phyloP scores from a whole-genome alignment of 2,329 filamentous ascomycete species.

The Ascomycota sp. region DNA sequence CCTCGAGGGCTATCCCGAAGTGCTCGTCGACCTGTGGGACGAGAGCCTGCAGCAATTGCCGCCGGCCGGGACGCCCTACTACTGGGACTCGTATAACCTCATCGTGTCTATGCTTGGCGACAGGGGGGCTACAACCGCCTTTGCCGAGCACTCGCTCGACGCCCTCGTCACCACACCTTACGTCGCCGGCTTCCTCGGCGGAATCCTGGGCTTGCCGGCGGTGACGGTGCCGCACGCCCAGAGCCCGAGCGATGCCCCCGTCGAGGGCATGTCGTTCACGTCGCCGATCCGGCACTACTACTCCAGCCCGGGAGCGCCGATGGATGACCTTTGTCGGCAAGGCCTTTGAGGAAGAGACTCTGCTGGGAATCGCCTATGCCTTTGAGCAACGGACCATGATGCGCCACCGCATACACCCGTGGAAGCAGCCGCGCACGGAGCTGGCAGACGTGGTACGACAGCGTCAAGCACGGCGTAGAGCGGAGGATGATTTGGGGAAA shows the following conservation, averaged over 20 bases:
- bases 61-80: conserved; percentile 32
- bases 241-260: too few species aligned
- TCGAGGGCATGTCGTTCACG: conserved; percentile 21
- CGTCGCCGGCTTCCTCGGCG: conserved; percentile 24
- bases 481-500: too few species aligned
- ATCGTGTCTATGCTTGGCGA: conserved; percentile 30
- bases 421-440: not conserved
- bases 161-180: conserved; percentile 39
- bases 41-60: too few species aligned
- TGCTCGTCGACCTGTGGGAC: too few species aligned
- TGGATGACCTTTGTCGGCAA: conserved; percentile 43
- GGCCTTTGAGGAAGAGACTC: conserved; percentile 36
- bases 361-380: conserved; percentile 47
- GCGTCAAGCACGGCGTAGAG: too few species aligned
- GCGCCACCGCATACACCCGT: conserved; percentile 9
- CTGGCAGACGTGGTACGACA: not conserved
- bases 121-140: conserved; percentile 37
- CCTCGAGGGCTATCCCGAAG: too few species aligned
- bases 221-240: conserved; percentile 43
- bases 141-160: conserved; percentile 34
- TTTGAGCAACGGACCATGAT: conserved; percentile 38
- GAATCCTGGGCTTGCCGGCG: conserved; percentile 36
- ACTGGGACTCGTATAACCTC: conserved; percentile 35
- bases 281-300: conserved; percentile 26
- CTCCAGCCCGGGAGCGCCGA: conserved; percentile 31